phyloP scores from a whole-genome alignment of 2,329 filamentous ascomycete genomes.

The Clonostachys sp. region DNA sequence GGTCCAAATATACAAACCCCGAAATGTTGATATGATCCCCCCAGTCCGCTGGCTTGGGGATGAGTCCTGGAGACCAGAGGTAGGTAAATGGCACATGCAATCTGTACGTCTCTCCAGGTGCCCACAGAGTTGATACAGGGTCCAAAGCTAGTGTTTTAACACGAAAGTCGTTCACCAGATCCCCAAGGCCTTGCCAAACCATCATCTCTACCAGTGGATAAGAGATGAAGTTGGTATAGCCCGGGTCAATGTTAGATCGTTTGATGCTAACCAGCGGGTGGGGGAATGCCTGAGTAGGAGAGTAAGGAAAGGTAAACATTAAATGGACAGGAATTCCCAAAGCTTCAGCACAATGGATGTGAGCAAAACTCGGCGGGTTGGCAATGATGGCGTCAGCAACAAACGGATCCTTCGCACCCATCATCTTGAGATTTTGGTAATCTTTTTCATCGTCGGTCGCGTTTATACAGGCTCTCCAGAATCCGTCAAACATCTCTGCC shows the following conservation, averaged over 20 bases:
- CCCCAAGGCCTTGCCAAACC: conserved; percentile 85
- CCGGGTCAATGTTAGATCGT: conserved; percentile 64
- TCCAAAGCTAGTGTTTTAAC: conserved; percentile 65
- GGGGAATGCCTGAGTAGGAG: conserved; percentile 69
- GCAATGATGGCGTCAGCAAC: conserved; percentile 79
- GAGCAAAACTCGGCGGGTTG: conserved; percentile 75
- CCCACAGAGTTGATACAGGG: conserved; percentile 72
- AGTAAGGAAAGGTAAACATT: conserved; percentile 88
- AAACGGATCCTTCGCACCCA: conserved; percentile 57
- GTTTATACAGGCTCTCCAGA: conserved; percentile 75
- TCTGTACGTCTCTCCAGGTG: conserved; percentile 67
- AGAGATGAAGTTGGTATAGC: conserved; percentile 75
- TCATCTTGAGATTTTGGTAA: conserved; percentile 56
- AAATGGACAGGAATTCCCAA: conserved; percentile 74
- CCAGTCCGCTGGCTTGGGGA: conserved; percentile 67
- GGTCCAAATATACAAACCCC: conserved; percentile 74
- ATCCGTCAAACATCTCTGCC: conserved; percentile 79
- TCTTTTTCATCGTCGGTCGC: conserved; percentile 62
- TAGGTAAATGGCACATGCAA: conserved; percentile 75
- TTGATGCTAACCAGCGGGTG: conserved; percentile 76
- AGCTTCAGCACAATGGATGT: conserved; percentile 75
- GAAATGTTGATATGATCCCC: conserved; percentile 66
- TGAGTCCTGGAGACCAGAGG: conserved; percentile 62
- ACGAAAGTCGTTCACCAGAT: conserved; percentile 72
- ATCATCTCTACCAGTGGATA: conserved; percentile 81